phyloP scores from a whole-genome alignment of 495 filamentous ascomycete genomes.

The Hypoxylon subgilvum region DNA sequence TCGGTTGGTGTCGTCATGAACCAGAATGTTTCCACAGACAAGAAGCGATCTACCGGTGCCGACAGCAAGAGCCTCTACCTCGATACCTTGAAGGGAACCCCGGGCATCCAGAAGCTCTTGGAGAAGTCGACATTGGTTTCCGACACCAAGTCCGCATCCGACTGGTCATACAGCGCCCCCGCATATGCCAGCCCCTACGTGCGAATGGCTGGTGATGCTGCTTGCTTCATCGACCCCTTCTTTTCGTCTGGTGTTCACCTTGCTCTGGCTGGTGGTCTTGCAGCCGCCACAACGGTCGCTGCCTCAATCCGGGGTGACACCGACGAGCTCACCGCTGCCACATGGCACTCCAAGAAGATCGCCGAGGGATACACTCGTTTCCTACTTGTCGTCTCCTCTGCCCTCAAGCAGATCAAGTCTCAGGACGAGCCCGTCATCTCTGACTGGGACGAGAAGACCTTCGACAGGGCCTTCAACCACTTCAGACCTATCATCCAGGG shows the following conservation, averaged over 20 bases:
- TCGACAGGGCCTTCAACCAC: not conserved
- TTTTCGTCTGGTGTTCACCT: not conserved
- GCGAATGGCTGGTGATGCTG: not conserved
- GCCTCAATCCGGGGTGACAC: not conserved
- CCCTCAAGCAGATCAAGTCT: conserved; percentile 1
- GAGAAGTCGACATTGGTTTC: not conserved
- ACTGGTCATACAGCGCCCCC: not conserved
- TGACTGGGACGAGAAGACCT: not conserved
- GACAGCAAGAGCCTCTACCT: not conserved
- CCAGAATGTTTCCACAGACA: not conserved
- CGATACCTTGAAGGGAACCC: not conserved
- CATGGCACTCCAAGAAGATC: not conserved
- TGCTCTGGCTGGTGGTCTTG: not conserved
- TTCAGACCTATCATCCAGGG: conserved; percentile 1
- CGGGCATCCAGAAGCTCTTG: not conserved
- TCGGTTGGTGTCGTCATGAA: conserved; percentile 2
- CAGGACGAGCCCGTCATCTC: not conserved
- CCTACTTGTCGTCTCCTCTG: not conserved
- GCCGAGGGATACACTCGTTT: not conserved
- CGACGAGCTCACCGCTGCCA: not conserved
- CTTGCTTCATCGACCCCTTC: conserved; percentile 1
- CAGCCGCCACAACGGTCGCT: not conserved
- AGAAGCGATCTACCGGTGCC: not conserved
- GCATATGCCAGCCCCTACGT: not conserved
- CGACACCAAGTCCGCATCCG: not conserved